Base-by-base conservation (phyloP, 352 stramenopile species). In the Phytophthora pistaciae region DNA sequence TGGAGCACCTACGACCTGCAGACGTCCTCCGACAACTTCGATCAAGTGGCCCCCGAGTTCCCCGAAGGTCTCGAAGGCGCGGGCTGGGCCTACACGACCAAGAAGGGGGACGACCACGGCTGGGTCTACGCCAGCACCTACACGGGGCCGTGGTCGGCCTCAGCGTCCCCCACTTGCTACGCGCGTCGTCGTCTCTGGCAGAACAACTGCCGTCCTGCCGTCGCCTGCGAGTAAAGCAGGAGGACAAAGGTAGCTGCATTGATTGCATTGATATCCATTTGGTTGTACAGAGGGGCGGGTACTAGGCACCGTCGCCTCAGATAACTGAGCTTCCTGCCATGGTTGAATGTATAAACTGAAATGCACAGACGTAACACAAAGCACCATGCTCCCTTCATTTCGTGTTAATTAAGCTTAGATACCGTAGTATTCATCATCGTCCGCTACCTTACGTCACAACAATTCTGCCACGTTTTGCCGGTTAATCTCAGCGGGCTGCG, bases 121-220 rank as follows among this genome's bases (percentile, higher is more conserved):
- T 94, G 87, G 87, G 65, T 90, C 61, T 94, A 94, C 58, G 82
- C 84, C 9, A 77, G 71, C 27, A 88, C 79, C 9, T 91, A 87
- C 72, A 85, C 79, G n/a, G 85, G 87, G 0, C 84, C 87, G 11
- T 94, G 84, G 84, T 64, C 79, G 31, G 56, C 75, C 23, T n/a
- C 58, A 14, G 23, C 56, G 11, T 74, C 55, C 33, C 2, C 56
- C 14, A 75, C 61, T 25, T 65, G 66, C 48, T 92, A 85, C 50
- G 81, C 76, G 40, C 85, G 85, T 38, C 82, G 85, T 57, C 83
- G 85, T 68, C 72, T 91, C 57, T 93, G 85, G 85, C 82, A 91
- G 61, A 92, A 92, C 64, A 77, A 90, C 54, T 92, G 85, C 75
- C 78, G 80, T 14, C 80, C 80, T 23, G 78, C 78, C 10, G 60